Evolutionary conservation across 257 asterid genomes (phyloP).

Genomic region (Ehretia macrophylla): DNA sequence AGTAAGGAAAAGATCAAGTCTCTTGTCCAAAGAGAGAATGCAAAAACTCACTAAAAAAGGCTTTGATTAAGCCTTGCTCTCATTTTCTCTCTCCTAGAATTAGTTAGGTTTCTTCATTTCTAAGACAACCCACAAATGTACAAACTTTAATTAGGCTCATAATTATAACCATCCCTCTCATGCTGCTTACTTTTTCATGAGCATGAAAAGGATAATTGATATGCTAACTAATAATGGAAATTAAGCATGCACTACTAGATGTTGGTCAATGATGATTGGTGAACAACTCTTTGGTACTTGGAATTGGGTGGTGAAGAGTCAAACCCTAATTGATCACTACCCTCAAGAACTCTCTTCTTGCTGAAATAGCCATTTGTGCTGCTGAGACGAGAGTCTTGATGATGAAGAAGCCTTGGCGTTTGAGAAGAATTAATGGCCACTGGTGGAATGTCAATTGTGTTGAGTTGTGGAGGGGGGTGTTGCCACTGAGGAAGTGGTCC

Average conservation of each 20-base stretch:
- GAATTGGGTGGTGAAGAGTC: constrained; percentile 48
- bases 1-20: constrained; percentile 34
- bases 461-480: constrained; percentile 93
- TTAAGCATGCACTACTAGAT: constrained; percentile 21
- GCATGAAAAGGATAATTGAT: constrained; percentile 39
- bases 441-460: constrained; percentile 81
- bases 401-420: constrained; percentile 21
- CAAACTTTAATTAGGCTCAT: constrained; percentile 34
- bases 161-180: constrained; percentile 32
- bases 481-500: constrained; percentile 99
- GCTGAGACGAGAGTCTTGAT: constrained; percentile 44
- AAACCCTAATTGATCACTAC: constrained; percentile 15
- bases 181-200: constrained; percentile 22
- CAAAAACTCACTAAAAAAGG: constrained; percentile 25
- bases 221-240: constrained; percentile 18
- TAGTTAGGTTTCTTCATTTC: constrained; percentile 45
- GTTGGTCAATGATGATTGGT: constrained; percentile 68
- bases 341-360: constrained; percentile 42
- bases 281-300: constrained; percentile 67
- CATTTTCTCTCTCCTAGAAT: constrained; percentile 37
- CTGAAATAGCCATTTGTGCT: constrained; percentile 37
- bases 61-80: constrained; percentile 25
- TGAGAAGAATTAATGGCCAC: constrained; percentile 58
- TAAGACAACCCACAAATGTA: constrained; percentile 58
- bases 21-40: constrained; percentile 27